Evolutionary conservation across 2,329 filamentous ascomycete species (phyloP), one percentile per base, ranked within the genome.

Genomic region (Beauveria varroae): DNA sequence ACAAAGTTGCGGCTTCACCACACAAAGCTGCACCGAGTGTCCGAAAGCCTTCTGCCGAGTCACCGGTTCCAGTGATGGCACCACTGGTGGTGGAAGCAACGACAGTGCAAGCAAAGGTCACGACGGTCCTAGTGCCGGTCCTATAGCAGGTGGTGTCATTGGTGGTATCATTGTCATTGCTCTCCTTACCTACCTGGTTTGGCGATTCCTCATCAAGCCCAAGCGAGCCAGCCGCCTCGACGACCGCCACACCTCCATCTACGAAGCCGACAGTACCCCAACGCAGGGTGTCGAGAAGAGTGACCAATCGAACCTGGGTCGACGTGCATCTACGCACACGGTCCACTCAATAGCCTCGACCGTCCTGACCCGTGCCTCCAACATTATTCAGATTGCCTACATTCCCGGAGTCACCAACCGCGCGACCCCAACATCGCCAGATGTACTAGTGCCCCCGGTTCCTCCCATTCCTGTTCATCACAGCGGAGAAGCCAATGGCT

Each of bases 311-410:
- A 67, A 73, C 56, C 66, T 70, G 80, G 70, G 79, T 73, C 61
- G 79, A 79, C 82, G 92, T 67, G 84, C 89, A 60, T 95, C 93
- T 12, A 90, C 90, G 50, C 86, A 95, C 72, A 90, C 90, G n/a
- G 88, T 93, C 60, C 84, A 89, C 69, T 98, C 93, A 14, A 91
- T 99, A 71, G 95, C 95, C 18, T 97, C 93, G 10, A 98, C 93
- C 28, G 92, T 98, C 63, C 84, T 97, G 63, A 98, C 95, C 20
- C 87, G 95, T 64, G 95, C 95, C 54, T 98, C 95, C 70, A 99
- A 99, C 78, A 93, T 99, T 72, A 99, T 99, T 69, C 95, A 98
- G 76, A 99, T 99, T 75, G 95, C 95, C 61, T 99, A 98, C 74
- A 98, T 99, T 66, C 95, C 95, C 16, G 95, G 95, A 63, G 93